Percentiles rank a stretch among this genome's conserved stretches.
phyloP scores from a whole-genome alignment of 345 rosid species.

The Melaleuca quinquenervia region DNA sequence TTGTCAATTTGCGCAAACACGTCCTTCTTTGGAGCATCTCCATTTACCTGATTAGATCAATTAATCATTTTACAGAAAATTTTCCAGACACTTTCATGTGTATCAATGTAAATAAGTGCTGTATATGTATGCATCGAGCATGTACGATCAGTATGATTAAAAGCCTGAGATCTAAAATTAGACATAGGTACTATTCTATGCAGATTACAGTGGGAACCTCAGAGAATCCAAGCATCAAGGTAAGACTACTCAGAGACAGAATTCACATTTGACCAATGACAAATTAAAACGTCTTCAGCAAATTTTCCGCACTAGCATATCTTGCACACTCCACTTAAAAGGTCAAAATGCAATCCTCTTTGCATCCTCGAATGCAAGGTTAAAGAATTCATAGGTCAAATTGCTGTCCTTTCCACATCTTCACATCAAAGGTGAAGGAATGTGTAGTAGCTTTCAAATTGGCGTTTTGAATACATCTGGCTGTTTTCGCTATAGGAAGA shows the following conservation, averaged over 20 bases:
- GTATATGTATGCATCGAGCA: not conserved
- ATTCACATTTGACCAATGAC: not conserved
- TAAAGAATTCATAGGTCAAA: not conserved
- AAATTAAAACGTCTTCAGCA: not conserved
- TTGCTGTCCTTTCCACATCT: not conserved
- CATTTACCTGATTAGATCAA: constrained; percentile 38
- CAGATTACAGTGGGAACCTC: not conserved
- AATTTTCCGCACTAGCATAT: not conserved
- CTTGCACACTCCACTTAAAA: not conserved
- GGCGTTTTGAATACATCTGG: not conserved
- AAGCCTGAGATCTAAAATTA: not conserved
- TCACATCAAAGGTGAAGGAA: not conserved
- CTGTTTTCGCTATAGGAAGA: not conserved
- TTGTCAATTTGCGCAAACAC: constrained; percentile 43
- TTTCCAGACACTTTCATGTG: not conserved
- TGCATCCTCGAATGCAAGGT: not conserved
- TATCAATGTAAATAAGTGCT: not conserved
- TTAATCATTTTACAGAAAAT: not conserved
- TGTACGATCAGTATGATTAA: not conserved
- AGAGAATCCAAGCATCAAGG: not conserved
- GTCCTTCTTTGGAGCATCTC: constrained; percentile 42
- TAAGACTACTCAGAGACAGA: not conserved
- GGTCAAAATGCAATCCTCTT: not conserved
- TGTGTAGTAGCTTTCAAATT: not conserved
- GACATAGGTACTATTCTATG: not conserved